Evolutionary conservation across 108 stramenopile genomes (phyloP).

Genomic region (Cyclostephanos invisitatus): DNA sequence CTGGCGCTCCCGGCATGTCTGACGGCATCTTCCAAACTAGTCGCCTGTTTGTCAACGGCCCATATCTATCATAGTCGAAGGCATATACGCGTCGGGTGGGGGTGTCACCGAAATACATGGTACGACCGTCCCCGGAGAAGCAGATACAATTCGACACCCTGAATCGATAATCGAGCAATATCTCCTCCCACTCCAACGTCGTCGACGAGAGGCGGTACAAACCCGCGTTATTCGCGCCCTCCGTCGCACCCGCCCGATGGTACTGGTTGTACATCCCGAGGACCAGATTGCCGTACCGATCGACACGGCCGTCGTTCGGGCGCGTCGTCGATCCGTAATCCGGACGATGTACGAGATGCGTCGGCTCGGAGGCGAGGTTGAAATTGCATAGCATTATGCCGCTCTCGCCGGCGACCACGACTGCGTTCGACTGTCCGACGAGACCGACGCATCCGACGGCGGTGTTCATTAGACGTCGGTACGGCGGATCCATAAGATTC

Average conservation of each 20-base stretch:
- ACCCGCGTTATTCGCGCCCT: constrained; percentile 61
- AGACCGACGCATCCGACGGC: constrained; percentile 65
- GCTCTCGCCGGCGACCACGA: constrained; percentile 57
- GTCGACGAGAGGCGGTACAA: constrained; percentile 49
- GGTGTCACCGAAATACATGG: constrained; percentile 68
- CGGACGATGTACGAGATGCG: constrained; percentile 56
- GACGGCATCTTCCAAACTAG: constrained; percentile 62
- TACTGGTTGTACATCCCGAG: constrained; percentile 81
- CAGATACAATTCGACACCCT: constrained; percentile 73
- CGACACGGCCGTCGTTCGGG: constrained; percentile 77
- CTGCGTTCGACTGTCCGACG: constrained; percentile 14
- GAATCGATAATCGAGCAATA: constrained; percentile 52
- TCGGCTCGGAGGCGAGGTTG: constrained; percentile 46
- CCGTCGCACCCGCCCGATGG: constrained; percentile 61
- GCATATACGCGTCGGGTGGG: constrained; percentile 69
- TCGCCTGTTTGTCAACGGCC: constrained; percentile 48
- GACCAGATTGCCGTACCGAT: constrained; percentile 64
- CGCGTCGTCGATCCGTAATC: constrained; percentile 53
- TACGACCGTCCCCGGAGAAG: constrained; percentile 58
- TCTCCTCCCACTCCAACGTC: constrained; percentile 37
- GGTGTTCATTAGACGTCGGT: constrained; percentile 55
- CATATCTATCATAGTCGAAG: constrained; percentile 58
- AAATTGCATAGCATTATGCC: constrained; percentile 49
- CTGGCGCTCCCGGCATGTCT: constrained; percentile 53
- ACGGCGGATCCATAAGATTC: constrained; percentile 56